Percentiles rank a stretch among this genome's conserved stretches.
phyloP scores from a whole-genome alignment of 2,329 filamentous ascomycete genomes.

The Akanthomyces muscarius region DNA sequence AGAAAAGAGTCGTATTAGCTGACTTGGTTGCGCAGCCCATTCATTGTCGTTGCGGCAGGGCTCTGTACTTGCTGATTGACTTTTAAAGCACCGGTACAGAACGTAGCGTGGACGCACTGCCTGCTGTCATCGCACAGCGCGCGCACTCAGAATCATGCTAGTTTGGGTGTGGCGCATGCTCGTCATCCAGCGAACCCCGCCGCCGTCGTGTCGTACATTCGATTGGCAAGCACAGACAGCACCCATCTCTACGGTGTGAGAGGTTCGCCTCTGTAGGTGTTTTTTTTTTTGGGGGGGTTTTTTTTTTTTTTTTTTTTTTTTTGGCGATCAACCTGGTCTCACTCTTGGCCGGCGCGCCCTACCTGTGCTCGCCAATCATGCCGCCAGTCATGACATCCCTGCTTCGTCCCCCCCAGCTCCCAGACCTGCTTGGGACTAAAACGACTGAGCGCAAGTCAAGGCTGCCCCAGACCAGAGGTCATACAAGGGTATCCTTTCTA shows the following conservation, averaged over 20 bases:
- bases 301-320: not conserved
- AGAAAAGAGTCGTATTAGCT: not conserved
- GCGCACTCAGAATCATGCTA: too few species aligned
- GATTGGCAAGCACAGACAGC: too few species aligned
- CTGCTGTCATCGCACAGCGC: not conserved
- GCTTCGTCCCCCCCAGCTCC: too few species aligned
- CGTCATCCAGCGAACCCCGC: too few species aligned
- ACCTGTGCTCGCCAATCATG: constrained; percentile 5
- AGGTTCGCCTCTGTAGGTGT: too few species aligned
- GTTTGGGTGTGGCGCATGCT: too few species aligned
- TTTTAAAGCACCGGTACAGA: too few species aligned
- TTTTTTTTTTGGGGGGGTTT: too few species aligned
- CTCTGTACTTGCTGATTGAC: not conserved
- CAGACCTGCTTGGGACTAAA: not conserved
- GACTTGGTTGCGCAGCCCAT: not conserved
- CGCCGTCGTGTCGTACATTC: too few species aligned
- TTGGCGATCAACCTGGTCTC: not conserved
- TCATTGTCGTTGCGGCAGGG: too few species aligned
- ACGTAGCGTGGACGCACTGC: too few species aligned
- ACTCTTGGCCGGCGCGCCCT: not conserved
- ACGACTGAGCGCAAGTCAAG: constrained; percentile 11
- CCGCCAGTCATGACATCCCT: not conserved
- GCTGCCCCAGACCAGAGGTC: not conserved
- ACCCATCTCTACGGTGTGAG: too few species aligned
- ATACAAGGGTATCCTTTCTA: not conserved